A percentile compares a stretch with the other conserved stretches of the same genome.
phyloP scores from a whole-genome alignment of 2,329 filamentous ascomycete genomes.

The Metarhizium brunneum region DNA sequence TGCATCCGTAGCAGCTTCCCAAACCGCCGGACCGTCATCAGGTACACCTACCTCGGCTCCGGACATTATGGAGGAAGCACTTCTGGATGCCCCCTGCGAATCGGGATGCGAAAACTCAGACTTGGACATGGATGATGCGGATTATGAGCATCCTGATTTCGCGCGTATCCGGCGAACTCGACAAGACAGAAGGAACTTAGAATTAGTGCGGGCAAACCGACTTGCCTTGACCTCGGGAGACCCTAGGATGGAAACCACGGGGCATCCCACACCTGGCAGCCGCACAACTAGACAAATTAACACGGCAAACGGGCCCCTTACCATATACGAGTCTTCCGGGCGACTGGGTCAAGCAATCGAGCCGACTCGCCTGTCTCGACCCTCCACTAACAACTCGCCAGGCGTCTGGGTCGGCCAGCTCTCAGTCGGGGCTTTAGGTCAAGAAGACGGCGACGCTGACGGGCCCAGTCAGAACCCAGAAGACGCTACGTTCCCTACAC shows the following conservation, averaged over 20 bases:
- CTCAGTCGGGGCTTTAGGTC: constrained; percentile 17
- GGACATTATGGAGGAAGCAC: constrained; percentile 24
- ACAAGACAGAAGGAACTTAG: constrained; percentile 4
- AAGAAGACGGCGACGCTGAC: constrained; percentile 9
- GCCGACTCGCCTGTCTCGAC: not conserved
- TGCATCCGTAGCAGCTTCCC: constrained; percentile 46
- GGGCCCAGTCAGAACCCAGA: not conserved
- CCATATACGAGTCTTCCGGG: constrained; percentile 5
- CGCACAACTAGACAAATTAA: constrained; percentile 2
- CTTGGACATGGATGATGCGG: constrained; percentile 43
- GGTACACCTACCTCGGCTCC: constrained; percentile 27
- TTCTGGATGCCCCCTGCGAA: constrained; percentile 36
- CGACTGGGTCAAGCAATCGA: not conserved
- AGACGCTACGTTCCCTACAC: not conserved
- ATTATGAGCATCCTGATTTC: constrained; percentile 23
- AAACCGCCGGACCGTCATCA: constrained; percentile 33
- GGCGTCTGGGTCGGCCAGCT: constrained; percentile 17
- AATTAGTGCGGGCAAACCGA: not conserved
- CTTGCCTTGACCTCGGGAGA: not conserved
- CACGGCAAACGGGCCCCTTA: not conserved
- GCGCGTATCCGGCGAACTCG: constrained; percentile 3
- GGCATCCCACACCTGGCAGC: not conserved
- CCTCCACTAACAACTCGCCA: constrained; percentile 2
- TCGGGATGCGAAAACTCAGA: constrained; percentile 48
- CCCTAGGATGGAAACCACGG: not conserved